Evolutionary conservation across 202 grass and related monocot species (phyloP).

Genomic region (Digitaria exilis): DNA sequence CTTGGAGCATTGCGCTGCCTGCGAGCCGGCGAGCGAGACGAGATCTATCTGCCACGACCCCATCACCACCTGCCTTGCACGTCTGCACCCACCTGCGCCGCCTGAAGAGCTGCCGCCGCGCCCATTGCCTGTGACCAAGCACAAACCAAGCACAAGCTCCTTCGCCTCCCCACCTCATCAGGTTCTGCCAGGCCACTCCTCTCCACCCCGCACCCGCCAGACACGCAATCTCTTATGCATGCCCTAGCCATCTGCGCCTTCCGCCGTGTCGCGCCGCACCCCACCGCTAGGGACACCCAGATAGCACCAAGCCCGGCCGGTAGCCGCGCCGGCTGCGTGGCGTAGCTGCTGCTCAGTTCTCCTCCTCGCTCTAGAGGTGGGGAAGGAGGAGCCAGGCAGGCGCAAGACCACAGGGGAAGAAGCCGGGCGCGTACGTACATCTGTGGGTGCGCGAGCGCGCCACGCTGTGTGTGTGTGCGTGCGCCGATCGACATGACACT

Average conservation of each 20-base stretch:
- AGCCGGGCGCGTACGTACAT: background rate
- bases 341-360: too few species aligned
- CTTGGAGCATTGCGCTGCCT: conserved; percentile 40
- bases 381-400: too few species aligned
- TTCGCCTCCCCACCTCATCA: background rate
- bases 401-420: too few species aligned
- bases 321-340: background rate
- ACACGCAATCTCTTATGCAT: conserved; percentile 31
- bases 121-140: conserved; percentile 34
- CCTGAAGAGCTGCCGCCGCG: conserved; percentile 1
- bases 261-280: conserved; percentile 23
- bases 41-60: conserved; percentile 27
- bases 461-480: background rate
- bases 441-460: background rate
- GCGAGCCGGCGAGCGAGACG: background rate
- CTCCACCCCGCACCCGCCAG: background rate
- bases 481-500: conserved; percentile 55
- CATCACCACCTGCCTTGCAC: background rate
- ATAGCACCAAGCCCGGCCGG: conserved; percentile 13
- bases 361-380: background rate
- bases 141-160: background rate
- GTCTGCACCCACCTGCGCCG: conserved; percentile 10
- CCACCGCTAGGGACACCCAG: conserved; percentile 39
- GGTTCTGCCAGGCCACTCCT: background rate
- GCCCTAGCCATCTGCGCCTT: conserved; percentile 5